Conservation (phyloP, 257 asterid species). For the Paulownia fortunei region DNA sequence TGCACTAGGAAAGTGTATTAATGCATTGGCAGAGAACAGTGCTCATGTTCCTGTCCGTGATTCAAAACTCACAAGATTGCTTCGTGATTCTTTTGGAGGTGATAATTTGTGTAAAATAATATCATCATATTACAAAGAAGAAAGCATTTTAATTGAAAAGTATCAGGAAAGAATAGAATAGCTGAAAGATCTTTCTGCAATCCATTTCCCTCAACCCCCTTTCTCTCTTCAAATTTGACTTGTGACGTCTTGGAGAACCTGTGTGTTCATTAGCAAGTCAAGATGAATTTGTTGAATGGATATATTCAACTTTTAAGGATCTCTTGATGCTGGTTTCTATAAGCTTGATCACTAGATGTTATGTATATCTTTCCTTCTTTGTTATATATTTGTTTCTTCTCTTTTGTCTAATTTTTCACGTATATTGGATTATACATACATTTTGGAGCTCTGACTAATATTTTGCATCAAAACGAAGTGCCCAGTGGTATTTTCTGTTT, state of each 20-base stretch:
- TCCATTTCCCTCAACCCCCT: not conserved
- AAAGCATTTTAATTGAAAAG: not conserved
- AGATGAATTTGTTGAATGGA: conserved; percentile 3
- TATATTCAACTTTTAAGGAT: not conserved
- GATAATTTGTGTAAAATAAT: conserved; percentile 24
- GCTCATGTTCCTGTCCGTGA: conserved; percentile 93
- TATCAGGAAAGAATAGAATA: not conserved
- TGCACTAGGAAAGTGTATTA: conserved; percentile 91
- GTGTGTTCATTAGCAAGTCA: not conserved
- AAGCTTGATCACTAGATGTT: not conserved
- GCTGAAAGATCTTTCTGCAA: conserved; percentile 15
- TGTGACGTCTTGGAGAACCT: not conserved
- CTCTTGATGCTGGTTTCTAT: conserved; percentile 11
- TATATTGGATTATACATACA: not conserved
- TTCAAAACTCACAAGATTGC: conserved; percentile 91
- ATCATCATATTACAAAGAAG: not conserved
- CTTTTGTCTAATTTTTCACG: not conserved
- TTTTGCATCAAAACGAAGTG: not conserved
- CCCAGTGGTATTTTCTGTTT: not conserved
- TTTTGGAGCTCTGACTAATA: not conserved
- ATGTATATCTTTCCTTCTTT: not conserved
- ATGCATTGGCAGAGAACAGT: conserved; percentile 95
- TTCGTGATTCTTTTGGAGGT: conserved; percentile 98
- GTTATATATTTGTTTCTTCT: not conserved
- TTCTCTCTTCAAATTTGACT: not conserved